These are phyloP conservation scores for Jackrogersella minutella DNA, from an alignment of 495 filamentous ascomycete species.

Conservation along the genomic window DNA sequence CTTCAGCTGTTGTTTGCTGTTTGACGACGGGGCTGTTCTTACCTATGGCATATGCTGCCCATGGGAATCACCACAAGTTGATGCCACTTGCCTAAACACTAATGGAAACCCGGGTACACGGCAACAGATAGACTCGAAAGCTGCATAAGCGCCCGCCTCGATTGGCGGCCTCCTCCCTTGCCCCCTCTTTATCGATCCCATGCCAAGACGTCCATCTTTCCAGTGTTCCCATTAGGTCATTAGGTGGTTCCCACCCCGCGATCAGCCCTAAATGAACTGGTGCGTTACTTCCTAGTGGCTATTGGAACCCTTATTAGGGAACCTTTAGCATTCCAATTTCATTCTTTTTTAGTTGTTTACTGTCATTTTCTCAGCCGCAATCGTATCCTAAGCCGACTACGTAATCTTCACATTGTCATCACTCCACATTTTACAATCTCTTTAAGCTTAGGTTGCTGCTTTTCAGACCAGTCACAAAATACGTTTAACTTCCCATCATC, in stretches of 20 bases:
- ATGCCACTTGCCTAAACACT: too few species aligned
- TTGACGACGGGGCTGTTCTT: too few species aligned
- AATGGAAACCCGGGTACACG: background rate
- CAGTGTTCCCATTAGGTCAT: too few species aligned
- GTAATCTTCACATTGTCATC: background rate
- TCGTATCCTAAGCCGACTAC: background rate
- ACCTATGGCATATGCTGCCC: too few species aligned
- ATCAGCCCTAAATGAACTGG: conserved; percentile 37
- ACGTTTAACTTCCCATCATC: background rate
- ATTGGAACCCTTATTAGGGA: too few species aligned
- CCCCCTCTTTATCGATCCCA: background rate
- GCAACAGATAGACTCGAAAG: background rate
- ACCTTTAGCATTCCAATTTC: too few species aligned
- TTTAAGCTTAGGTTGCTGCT: background rate
- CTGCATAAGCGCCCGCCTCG: background rate
- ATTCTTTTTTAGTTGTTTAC: background rate
- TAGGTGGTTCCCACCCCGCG: background rate
- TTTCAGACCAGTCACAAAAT: background rate
- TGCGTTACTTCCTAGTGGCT: too few species aligned
- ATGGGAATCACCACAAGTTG: too few species aligned
- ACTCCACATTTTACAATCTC: background rate
- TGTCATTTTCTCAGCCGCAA: conserved; percentile 20
- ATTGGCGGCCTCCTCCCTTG: conserved; percentile 19
- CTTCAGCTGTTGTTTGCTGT: too few species aligned
- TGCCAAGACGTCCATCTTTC: conserved; percentile 2